Evolutionary conservation across 2,329 filamentous ascomycete species (phyloP).

Genomic region (Penicillium capsulatum): DNA sequence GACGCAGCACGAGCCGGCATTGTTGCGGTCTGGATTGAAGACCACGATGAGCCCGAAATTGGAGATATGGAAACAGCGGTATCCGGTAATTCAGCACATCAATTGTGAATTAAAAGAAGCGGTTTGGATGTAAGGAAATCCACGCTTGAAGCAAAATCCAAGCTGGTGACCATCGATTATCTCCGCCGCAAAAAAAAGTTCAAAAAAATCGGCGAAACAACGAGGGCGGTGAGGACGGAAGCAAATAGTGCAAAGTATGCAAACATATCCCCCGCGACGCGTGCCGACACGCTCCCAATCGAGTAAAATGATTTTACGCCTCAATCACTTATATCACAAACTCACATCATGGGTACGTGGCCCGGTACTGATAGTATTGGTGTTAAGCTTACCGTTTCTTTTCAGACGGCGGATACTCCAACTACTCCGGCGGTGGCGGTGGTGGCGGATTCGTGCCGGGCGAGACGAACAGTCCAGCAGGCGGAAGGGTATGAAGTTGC

Average conservation of each 20-base stretch:
- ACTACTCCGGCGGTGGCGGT: conserved; percentile 49
- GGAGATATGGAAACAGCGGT: too few relatives aligned
- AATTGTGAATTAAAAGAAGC: too few relatives aligned
- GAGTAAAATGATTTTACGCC: conserved; percentile 33
- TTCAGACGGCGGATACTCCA: conserved; percentile 44
- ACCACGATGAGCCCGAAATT: conserved; percentile 7
- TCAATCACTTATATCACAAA: conserved; percentile 8
- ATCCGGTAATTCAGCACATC: too few relatives aligned
- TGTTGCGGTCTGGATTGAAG: conserved; percentile 14
- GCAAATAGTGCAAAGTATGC: conserved; percentile 26
- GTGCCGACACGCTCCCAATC: conserved; percentile 38
- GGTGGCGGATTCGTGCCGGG: conserved; percentile 58
- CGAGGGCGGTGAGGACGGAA: conserved; percentile 13
- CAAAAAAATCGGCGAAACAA: conserved; percentile 9
- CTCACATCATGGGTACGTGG: conserved; percentile 31
- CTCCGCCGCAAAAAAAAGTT: conserved; percentile 19
- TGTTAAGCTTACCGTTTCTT: conserved; percentile 3
- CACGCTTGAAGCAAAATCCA: too few relatives aligned
- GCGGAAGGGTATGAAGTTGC: conserved; percentile 36
- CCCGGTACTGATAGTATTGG: background rate
- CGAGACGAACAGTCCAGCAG: conserved; percentile 47
- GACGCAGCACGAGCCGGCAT: conserved; percentile 75
- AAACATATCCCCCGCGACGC: conserved; percentile 29
- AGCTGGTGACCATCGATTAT: too few relatives aligned
- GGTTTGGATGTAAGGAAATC: too few relatives aligned